These are phyloP conservation scores for Purpureocillium lavendulum DNA, from an alignment of 2,329 filamentous ascomycete genomes.

Conservation along the genomic window DNA sequence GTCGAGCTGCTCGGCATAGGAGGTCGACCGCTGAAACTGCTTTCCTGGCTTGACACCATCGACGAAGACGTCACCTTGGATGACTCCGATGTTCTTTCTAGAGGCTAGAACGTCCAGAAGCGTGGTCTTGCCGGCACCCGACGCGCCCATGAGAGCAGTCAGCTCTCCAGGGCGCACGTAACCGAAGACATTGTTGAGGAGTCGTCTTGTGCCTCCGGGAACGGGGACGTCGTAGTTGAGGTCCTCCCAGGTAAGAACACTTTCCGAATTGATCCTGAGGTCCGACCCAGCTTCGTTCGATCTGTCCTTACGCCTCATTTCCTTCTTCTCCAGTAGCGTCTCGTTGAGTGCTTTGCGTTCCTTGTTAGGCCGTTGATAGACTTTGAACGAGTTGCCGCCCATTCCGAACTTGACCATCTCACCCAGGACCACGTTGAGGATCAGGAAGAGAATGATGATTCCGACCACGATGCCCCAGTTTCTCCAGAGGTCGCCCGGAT, in stretches of 20 bases:
- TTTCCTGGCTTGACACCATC: conserved; percentile 48
- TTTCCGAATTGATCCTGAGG: conserved; percentile 50
- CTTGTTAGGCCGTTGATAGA: conserved; percentile 63
- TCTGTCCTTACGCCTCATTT: conserved; percentile 41
- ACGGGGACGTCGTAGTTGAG: conserved; percentile 69
- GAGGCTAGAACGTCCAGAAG: conserved; percentile 66
- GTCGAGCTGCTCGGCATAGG: conserved; percentile 55
- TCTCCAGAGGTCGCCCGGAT: conserved; percentile 62
- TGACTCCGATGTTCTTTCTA: conserved; percentile 54
- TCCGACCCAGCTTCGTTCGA: conserved; percentile 36
- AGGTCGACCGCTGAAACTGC: conserved; percentile 53
- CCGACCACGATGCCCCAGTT: conserved; percentile 76
- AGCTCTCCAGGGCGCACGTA: conserved; percentile 71
- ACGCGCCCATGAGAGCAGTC: conserved; percentile 74
- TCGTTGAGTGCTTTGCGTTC: conserved; percentile 60
- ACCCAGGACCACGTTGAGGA: conserved; percentile 68
- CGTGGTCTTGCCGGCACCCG: conserved; percentile 83
- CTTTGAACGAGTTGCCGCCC: conserved; percentile 72
- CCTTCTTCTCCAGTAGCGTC: conserved; percentile 50
- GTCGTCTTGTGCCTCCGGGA: conserved; percentile 44
- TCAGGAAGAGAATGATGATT: conserved; percentile 68
- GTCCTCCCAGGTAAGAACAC: conserved; percentile 78
- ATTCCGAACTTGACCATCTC: conserved; percentile 72
- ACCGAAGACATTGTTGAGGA: conserved; percentile 50
- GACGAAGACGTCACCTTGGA: conserved; percentile 47